Evolutionary conservation across 129 eudicot genomes (phyloP).

Genomic region (Flaveria trinervia): DNA sequence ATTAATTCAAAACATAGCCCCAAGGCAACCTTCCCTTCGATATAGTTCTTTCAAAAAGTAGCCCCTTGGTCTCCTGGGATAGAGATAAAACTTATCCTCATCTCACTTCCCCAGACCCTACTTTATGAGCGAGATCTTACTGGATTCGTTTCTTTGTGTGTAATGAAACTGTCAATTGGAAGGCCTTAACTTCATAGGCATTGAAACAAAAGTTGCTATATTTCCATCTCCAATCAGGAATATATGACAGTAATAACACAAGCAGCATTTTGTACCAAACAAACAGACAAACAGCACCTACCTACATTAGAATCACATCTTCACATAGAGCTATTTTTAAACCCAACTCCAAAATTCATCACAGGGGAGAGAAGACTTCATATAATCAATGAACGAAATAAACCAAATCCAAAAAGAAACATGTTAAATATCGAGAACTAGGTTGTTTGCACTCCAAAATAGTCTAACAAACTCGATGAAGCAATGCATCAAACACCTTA

Average conservation of each 20-base stretch:
- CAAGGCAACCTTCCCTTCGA: too few species aligned
- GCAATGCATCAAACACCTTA: conserved; percentile 31
- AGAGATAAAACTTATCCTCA: too few species aligned
- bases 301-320: background rate
- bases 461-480: background rate
- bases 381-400: too few species aligned
- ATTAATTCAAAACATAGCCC: background rate
- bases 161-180: too few species aligned
- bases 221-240: background rate
- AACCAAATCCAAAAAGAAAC: background rate
- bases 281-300: background rate
- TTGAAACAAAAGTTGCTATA: background rate
- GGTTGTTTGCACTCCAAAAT: background rate
- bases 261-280: background rate
- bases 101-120: too few species aligned
- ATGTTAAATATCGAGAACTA: background rate
- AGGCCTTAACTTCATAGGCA: background rate
- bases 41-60: too few species aligned
- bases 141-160: too few species aligned
- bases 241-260: conserved; percentile 1
- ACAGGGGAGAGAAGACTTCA: too few species aligned
- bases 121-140: too few species aligned
- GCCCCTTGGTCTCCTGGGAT: too few species aligned
- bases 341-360: too few species aligned
- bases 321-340: too few species aligned